Evolutionary conservation across 140 eudicot species (phyloP), one percentile per base, ranked within the genome.

Genomic region (Oenanthe javanica): DNA sequence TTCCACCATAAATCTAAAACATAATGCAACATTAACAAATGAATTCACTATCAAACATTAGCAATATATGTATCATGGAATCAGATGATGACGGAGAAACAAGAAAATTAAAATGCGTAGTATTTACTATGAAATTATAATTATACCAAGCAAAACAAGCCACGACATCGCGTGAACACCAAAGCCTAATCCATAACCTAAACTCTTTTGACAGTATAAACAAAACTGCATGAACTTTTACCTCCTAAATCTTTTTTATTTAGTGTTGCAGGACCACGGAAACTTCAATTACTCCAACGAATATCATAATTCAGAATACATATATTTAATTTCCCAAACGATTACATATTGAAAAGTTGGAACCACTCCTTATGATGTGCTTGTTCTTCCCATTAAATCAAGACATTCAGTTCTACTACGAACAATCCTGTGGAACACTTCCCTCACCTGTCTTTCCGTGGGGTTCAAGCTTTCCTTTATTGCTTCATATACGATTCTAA

Each of bases 381-480:
- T 36, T 9, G 82, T 85, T 79, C 79, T 59, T 61, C 84, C 80
- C 11, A 79, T 80, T 1, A 86, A 84, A 45, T 91, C 96, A 10
- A 89, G 91, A 40, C 92, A 91, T 51, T 91, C 89, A 1, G 83
- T 82, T 76, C 97, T 85, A 77, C 96, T 79, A 1, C 89, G 83
- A 13, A 93, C 89, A 72, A 89, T 88, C 55, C 86, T 82, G 80
- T 87, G 95, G 69, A 93, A 93, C 8, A 91, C 98, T 70, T 93
- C 95, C 84, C 93, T 88, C 69, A 93, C 95, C 79, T 87, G 95
- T 73, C 84, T 81, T 82, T 91, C 97, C 78, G 91, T 77, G 7
- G 97, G 98, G 50, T 85, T 89, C 83, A 93, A 82, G 15, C 91
- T 94, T 2, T 82, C 85, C 82, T 87, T 86, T 15, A 91, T 57